phyloP scores from a whole-genome alignment of 225 moss, liverwort and hornwort genomes.

The Asterella californica region DNA sequence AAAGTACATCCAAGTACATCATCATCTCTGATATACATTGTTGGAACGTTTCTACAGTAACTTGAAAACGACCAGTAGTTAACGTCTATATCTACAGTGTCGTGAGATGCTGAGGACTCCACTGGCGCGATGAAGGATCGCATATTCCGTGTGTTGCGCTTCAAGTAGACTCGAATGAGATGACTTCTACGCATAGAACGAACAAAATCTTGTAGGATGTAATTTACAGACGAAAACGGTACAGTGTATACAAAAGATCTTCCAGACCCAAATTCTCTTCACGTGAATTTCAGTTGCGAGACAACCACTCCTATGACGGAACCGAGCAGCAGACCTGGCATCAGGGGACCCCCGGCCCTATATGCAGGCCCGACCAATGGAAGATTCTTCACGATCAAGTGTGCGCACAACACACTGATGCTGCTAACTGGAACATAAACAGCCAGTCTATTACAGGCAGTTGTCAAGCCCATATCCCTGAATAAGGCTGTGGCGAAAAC shows the following conservation, averaged over 20 bases:
- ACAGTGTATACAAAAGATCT: neutral
- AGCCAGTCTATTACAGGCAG: slow-evolving; percentile 58
- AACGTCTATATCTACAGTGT: too few relatives aligned
- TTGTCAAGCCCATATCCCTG: slow-evolving; percentile 68
- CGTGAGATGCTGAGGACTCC: too few relatives aligned
- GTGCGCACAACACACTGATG: slow-evolving; percentile 55
- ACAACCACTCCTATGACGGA: slow-evolving; percentile 66
- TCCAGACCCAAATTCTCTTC: neutral
- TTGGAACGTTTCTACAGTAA: too few relatives aligned
- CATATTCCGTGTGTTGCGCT: too few relatives aligned
- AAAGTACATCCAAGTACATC: too few relatives aligned
- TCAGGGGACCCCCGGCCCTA: slow-evolving; percentile 64
- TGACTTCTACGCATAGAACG: too few relatives aligned
- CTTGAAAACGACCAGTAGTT: too few relatives aligned
- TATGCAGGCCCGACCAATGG: slow-evolving; percentile 66
- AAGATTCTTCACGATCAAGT: slow-evolving; percentile 49
- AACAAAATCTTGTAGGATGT: neutral
- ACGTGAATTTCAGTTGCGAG: slow-evolving; percentile 34
- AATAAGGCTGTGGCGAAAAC: slow-evolving; percentile 59
- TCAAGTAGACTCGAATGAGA: too few relatives aligned
- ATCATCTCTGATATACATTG: too few relatives aligned
- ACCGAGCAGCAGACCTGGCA: slow-evolving; percentile 71
- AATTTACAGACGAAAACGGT: neutral
- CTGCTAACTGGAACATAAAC: slow-evolving; percentile 64
- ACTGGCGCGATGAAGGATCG: too few relatives aligned